Base-by-base conservation (phyloP, 306 rosid genomes). In the Cyamopsis tetragonoloba region DNA sequence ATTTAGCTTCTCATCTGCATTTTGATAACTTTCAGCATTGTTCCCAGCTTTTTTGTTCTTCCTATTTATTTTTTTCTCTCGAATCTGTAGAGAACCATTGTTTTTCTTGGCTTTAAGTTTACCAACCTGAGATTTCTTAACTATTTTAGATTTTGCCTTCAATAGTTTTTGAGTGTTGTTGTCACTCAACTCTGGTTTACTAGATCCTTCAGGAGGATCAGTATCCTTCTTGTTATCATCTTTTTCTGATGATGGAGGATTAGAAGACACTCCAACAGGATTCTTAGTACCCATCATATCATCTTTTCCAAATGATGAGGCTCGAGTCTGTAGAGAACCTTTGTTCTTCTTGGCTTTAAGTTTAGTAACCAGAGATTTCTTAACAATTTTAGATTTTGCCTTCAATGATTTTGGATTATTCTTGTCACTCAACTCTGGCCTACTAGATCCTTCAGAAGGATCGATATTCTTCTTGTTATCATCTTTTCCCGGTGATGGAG, bases 101-200 rank as follows among this genome's bases (percentile, higher is more conserved):
- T 34, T 73, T 39, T 62, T 74, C 26, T 22, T 70, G 1, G 56
- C 38, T 42, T 77, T 81, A 30, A 51, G 44, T 22, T 70, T 77
- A 48, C 71, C 54, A 58, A 66, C 53, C 50, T 34, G 61, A 61
- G 88, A 56, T 67, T 77, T 89, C 88, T 87, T 89, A 15, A 57
- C 24, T 2, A 83, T 77, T 76, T 71, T 84, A 49, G 77, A 14
- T 67, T 81, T 86, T 12, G 77, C 88, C 82, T 84, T 86, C 71
- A 87, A 66, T 27, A 77, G 56, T 62, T 10, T 77, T 11, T 67
- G 65, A 48, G 73, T 77, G 56, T 47, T 82, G 67, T 75, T 87
- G 66, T 54, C 77, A 64, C 72, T 74, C 26, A 67, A 62, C 70
- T 70, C 87, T 7, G 71, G 74, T 68, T 73, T 71, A 49, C 46